Evolutionary conservation across 495 filamentous ascomycete species (phyloP), one percentile per base, ranked within the genome.

Genomic region (Aspergillus leporis): DNA sequence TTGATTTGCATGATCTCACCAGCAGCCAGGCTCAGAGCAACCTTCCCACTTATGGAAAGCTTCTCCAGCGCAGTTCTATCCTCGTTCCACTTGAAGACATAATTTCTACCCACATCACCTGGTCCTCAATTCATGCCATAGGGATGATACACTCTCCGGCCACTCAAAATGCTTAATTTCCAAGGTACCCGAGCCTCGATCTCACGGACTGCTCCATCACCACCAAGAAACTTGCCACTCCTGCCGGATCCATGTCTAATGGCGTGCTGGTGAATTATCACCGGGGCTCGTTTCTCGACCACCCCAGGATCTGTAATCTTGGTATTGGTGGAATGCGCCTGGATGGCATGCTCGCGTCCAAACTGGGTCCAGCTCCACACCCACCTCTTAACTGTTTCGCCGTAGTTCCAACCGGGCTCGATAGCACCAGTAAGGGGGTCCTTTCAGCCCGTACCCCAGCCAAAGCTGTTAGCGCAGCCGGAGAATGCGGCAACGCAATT

Each of bases 281-380:
- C 89, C 1, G 94, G 94, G 64, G 98, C 97, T 16, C 94, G 83
- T 2, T 93, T 82, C 73, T 98, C 94, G 64, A 98, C 92, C n/a
- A 97, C 85, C 64, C 98, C 94, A 0, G 91, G 82, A 74, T 98
- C 94, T 1, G 94, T 98, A 68, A 98, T 98, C 1, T 94, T 85
- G 5, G 94, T 98, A 72, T 98, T 98, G n/a, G 94, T 98, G 93
- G 97, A 98, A 72, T 98, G 93, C 21, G 86, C 88, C 68, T 98
- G 94, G 45, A 98, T 90, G 47, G 93, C 94, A 51, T 83, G 87
- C 7, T 91, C 91, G 47, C 94, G 55, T 90, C 82, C 94, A 93
- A 98, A 31, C 82, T 82, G 0, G 89, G 84, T 0, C 93, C 93
- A 0, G 94, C 94, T 53, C 94, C 94, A 61, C 85, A 89, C 12